Percentiles rank a stretch among this genome's conserved stretches.
phyloP scores from a whole-genome alignment of 2,329 filamentous ascomycete species.

The Cercospora nicotianae region DNA sequence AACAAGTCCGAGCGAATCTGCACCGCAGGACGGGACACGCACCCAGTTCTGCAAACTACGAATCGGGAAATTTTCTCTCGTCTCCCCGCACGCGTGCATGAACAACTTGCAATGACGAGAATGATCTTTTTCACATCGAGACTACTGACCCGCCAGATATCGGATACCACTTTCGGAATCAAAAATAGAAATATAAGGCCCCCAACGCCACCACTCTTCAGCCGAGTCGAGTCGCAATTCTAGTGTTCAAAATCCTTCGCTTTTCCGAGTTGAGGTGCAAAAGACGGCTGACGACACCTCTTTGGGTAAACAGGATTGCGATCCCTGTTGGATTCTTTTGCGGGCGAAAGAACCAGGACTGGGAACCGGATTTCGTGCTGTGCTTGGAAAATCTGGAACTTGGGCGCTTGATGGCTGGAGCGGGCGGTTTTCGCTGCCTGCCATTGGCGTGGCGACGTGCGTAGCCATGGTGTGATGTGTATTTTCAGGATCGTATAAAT shows the following conservation, averaged over 20 bases:
- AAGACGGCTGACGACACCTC: neutral
- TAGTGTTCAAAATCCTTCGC: neutral
- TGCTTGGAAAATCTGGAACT: neutral
- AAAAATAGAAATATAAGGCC: neutral
- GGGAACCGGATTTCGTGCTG: neutral
- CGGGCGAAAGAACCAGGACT: neutral
- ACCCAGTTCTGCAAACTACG: neutral
- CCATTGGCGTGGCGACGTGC: neutral
- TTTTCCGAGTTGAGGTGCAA: neutral
- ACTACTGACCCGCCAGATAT: neutral
- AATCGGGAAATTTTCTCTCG: neutral
- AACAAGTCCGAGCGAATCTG: slow-evolving; percentile 4
- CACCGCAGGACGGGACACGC: slow-evolving; percentile 1
- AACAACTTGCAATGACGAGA: neutral
- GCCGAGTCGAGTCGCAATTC: neutral
- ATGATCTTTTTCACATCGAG: neutral
- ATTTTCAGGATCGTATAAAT: neutral
- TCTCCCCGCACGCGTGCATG: neutral
- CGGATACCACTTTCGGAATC: neutral
- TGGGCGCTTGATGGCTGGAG: neutral
- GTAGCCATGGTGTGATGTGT: neutral
- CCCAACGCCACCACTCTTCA: neutral
- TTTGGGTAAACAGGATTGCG: neutral
- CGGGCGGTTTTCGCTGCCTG: neutral
- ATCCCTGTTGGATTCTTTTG: neutral